phyloP scores from a whole-genome alignment of 768 basidiomycete species.

The Mycena leptocephala region DNA sequence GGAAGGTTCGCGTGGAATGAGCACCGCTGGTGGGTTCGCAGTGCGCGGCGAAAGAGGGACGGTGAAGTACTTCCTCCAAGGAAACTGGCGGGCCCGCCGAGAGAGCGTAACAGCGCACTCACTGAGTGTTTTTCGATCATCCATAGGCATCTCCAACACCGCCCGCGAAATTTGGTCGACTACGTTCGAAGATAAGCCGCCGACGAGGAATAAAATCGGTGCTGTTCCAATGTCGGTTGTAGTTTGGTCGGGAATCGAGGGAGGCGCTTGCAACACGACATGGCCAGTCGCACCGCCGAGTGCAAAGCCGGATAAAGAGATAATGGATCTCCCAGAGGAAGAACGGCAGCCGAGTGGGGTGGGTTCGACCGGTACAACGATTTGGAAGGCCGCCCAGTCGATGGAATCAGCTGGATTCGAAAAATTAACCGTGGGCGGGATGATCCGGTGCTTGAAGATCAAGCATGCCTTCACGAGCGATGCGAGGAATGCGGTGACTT shows the following conservation, averaged over 20 bases:
- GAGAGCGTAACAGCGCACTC: conserved; percentile 11
- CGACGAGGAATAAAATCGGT: background rate
- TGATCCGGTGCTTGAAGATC: conserved; percentile 42
- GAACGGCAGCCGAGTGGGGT: conserved; percentile 34
- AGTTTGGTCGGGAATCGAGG: background rate
- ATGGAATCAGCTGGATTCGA: conserved; percentile 41
- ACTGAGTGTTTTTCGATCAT: background rate
- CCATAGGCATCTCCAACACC: background rate
- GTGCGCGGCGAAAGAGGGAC: conserved; percentile 23
- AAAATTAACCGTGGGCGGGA: conserved; percentile 51
- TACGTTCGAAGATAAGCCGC: background rate
- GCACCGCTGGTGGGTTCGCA: conserved; percentile 26
- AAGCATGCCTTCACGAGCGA: conserved; percentile 44
- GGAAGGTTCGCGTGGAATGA: conserved; percentile 29
- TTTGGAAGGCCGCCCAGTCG: conserved; percentile 42
- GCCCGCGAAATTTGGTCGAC: background rate
- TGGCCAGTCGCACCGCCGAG: conserved; percentile 52
- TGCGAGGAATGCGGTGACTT: conserved; percentile 6
- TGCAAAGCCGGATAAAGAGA: conserved; percentile 48
- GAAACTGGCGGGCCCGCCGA: conserved; percentile 38
- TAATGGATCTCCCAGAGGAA: conserved; percentile 36
- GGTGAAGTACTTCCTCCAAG: conserved; percentile 31
- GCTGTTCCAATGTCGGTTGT: too few relatives aligned
- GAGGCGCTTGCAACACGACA: conserved; percentile 41
- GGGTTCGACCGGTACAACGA: conserved; percentile 41